These are phyloP conservation scores for Xylaria cubensis DNA, from an alignment of 495 filamentous ascomycete species.

Conservation along the genomic window DNA sequence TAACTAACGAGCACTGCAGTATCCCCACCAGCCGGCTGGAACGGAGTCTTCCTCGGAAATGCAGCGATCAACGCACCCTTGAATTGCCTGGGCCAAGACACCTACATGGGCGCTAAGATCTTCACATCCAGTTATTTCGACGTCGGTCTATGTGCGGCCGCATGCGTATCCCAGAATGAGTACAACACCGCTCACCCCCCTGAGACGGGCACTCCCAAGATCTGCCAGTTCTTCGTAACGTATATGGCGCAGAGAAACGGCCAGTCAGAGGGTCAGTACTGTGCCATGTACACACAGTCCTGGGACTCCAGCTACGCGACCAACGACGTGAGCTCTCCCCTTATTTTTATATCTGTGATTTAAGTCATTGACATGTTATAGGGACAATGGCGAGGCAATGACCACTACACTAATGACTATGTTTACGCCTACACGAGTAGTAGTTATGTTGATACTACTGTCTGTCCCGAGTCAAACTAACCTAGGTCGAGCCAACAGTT, in stretches of 20 bases:
- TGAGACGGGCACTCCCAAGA: conserved; percentile 37
- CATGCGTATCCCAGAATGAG: conserved; percentile 50
- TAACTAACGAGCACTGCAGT: conserved; percentile 1
- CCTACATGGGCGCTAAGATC: conserved; percentile 52
- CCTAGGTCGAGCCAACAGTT: background rate
- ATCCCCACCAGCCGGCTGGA: conserved; percentile 39
- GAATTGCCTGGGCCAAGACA: conserved; percentile 35
- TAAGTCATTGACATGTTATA: conserved; percentile 13
- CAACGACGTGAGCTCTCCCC: conserved; percentile 31
- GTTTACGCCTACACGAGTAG: conserved; percentile 20
- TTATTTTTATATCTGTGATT: background rate
- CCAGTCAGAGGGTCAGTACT: conserved; percentile 36
- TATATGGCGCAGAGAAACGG: conserved; percentile 54
- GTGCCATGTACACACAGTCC: conserved; percentile 35
- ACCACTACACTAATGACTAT: conserved; percentile 26
- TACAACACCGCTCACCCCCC: conserved; percentile 44
- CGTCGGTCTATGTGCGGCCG: conserved; percentile 46
- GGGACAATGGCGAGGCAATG: conserved; percentile 28
- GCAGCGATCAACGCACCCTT: conserved; percentile 52
- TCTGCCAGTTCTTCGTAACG: conserved; percentile 58
- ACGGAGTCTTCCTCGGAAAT: conserved; percentile 43
- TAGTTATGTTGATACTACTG: background rate
- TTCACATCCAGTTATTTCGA: conserved; percentile 50
- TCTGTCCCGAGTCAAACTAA: background rate
- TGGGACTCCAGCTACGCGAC: conserved; percentile 35